Evolutionary conservation across 129 eudicot species (phyloP), one percentile per base, ranked within the genome.

Genomic region (Glebionis coronaria): DNA sequence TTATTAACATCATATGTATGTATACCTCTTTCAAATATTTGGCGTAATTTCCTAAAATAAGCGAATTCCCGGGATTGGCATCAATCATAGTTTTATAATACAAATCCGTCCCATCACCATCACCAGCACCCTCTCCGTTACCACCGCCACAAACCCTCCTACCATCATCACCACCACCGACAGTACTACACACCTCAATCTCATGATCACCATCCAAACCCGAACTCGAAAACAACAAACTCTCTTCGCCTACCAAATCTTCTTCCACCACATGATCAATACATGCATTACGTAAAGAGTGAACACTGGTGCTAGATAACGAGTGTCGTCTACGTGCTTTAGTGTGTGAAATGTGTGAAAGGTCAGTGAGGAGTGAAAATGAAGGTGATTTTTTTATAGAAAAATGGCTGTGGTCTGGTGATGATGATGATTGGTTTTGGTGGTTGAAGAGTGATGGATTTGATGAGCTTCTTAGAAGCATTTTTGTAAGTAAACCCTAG

Each of bases 21-120:
- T 23, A 9, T 73, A 89, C 97, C 90, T 90, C 89, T 71, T 82
- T 87, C 65, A 90, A 70, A 80, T 73, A 90, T 62, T 70, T 82
- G 14, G 87, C 95, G 64, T 87, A 87, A 73, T 90, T 90, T 1
- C 77, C 81, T 2, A 90, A 80, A 15, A 90, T 73, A 45, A 90
- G 71, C 5, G 80, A 56, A 68, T 82, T 83, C 10, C 77, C 63
- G n/a, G 92, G 95, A 56, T 90, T 80, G 0, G 82, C 83, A 57
- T 83, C 69, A 14, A 84, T 82, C 91, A 87, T 90, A 29, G 61
- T 78, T 61, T 59, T 64, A 52, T 90, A 87, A 68, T 87, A 84
- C 51, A 72, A 74, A 23, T 87, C 91, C 1, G 80, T 77, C 25
- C 62, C 67, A 63, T 67, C 85, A 44, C 47, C 12, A 49, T 23